A percentile compares a stretch with the other conserved stretches of the same genome.
phyloP scores from a whole-genome alignment of 352 stramenopile genomes.

The Pythium phragmitis region DNA sequence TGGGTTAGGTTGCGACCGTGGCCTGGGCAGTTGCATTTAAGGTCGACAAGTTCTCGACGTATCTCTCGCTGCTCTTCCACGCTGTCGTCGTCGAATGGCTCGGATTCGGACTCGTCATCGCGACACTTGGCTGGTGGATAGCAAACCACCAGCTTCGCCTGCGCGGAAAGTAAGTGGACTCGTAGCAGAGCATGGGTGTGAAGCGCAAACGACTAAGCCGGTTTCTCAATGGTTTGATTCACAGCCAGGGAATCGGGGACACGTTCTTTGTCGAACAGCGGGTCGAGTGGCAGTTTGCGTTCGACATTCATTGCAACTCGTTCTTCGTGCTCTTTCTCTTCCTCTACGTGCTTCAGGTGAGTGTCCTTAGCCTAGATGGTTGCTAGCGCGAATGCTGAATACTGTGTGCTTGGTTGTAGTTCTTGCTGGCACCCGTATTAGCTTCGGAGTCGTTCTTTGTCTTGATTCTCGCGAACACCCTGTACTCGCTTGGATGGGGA shows the following conservation, averaged over 20 bases:
- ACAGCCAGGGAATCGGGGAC: conserved; percentile 67
- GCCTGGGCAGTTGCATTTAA: conserved; percentile 82
- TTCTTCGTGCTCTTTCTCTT: conserved; percentile 98
- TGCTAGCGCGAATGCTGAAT: not conserved
- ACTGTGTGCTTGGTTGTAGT: conserved; percentile 60
- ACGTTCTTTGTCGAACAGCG: conserved; percentile 93
- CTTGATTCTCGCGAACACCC: conserved; percentile 90
- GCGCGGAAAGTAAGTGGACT: conserved; percentile 41
- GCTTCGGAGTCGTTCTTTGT: conserved; percentile 87
- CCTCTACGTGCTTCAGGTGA: conserved; percentile 91
- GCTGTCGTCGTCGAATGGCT: conserved; percentile 84
- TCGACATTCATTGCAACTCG: conserved; percentile 99
- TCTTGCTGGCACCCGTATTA: conserved; percentile 94
- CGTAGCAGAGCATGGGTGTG: no score
- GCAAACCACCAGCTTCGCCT: conserved; percentile 72
- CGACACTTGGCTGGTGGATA: conserved; percentile 73
- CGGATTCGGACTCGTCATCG: conserved; percentile 64
- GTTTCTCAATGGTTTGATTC: not conserved
- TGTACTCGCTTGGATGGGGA: conserved; percentile 93
- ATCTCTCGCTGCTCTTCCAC: conserved; percentile 70
- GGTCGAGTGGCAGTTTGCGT: conserved; percentile 99
- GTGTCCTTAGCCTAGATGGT: not conserved
- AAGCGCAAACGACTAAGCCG: not conserved
- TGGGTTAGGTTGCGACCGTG: conserved; percentile 47
- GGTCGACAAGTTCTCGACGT: conserved; percentile 47